These are phyloP conservation scores for Blechomonas ayalai DNA, from an alignment of 208 protist species.

Conservation along the genomic window DNA sequence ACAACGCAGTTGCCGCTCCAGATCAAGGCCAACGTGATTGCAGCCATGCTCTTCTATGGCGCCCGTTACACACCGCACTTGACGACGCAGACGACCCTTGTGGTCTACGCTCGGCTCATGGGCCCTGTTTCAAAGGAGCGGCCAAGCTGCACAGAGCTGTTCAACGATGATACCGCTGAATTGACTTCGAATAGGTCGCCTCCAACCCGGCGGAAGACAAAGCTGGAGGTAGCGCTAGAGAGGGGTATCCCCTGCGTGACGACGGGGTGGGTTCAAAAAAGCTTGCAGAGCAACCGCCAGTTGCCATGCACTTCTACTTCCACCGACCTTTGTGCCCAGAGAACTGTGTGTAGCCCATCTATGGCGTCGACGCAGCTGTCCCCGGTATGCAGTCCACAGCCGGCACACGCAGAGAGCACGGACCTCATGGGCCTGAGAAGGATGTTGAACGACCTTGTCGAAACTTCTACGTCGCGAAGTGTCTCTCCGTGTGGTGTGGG, in stretches of 20 bases:
- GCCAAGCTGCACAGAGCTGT: no score
- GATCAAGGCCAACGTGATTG: constrained; percentile 54
- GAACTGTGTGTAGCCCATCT: no score
- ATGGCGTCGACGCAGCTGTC: constrained; percentile 1
- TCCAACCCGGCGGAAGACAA: constrained; percentile 3
- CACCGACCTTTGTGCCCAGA: no score
- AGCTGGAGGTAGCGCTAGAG: constrained; percentile 22
- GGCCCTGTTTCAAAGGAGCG: background rate
- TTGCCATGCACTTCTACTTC: no score
- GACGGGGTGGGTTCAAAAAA: constrained; percentile 57
- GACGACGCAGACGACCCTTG: constrained; percentile 31
- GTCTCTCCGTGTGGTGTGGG: no score
- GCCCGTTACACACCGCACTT: constrained; percentile 54
- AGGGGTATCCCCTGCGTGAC: constrained; percentile 28
- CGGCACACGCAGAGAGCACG: background rate
- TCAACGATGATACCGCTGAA: no score
- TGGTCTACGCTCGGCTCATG: constrained; percentile 37
- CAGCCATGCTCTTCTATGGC: constrained; percentile 59
- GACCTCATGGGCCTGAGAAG: background rate
- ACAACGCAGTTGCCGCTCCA: constrained; percentile 39
- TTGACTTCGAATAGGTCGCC: no score
- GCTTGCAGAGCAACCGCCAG: constrained; percentile 15
- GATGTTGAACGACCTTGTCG: no score
- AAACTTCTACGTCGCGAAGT: no score
- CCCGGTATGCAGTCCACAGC: background rate